Evolutionary conservation across 2,329 filamentous ascomycete genomes (phyloP).

Genomic region (Cordyceps pruinosa): DNA sequence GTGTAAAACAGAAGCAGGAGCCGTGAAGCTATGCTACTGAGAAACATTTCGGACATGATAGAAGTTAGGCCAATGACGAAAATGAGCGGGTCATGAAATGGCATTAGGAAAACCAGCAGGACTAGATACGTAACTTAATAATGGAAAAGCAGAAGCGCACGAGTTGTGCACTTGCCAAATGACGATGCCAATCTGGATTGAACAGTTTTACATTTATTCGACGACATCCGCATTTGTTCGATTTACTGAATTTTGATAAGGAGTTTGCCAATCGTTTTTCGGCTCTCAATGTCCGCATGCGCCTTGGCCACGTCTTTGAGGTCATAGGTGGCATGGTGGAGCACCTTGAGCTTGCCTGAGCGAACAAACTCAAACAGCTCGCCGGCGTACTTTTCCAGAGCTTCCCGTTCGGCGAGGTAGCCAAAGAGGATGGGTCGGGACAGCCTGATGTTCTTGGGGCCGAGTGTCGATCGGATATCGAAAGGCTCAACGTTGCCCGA

Average conservation of each 20-base stretch:
- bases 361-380: constrained; percentile 69
- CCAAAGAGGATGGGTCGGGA: constrained; percentile 66
- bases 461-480: constrained; percentile 43
- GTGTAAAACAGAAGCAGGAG: background rate
- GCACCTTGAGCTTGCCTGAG: constrained; percentile 62
- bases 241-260: constrained; percentile 56
- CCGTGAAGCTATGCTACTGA: constrained; percentile 17
- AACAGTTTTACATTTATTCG: background rate
- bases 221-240: too few relatives aligned
- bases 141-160: background rate
- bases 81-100: background rate
- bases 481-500: constrained; percentile 69
- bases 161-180: background rate
- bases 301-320: constrained; percentile 65
- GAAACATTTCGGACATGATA: background rate
- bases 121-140: background rate
- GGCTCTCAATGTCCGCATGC: constrained; percentile 70
- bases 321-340: constrained; percentile 70
- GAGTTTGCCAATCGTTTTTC: constrained; percentile 79
- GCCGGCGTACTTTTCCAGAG: constrained; percentile 61
- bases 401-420: constrained; percentile 63
- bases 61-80: background rate
- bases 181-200: background rate
- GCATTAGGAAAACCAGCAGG: background rate
- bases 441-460: constrained; percentile 69